Percentiles rank a stretch among this genome's conserved stretches.
These are phyloP conservation scores for Mycena epipterygia DNA, from an alignment of 768 basidiomycete genomes.

Conservation along the genomic window DNA sequence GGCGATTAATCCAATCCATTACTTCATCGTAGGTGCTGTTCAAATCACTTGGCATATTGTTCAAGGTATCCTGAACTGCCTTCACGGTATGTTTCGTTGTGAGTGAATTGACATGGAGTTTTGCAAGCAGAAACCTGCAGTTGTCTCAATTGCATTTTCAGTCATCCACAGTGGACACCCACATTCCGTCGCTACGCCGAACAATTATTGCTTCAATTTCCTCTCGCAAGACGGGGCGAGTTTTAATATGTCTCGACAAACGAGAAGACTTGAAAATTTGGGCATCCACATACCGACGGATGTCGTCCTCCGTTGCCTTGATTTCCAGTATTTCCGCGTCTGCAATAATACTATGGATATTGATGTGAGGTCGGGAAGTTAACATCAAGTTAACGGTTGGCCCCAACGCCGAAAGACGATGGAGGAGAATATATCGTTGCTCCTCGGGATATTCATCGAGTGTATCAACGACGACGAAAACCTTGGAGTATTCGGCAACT, in stretches of 20 bases:
- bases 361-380: slow-evolving; percentile 19
- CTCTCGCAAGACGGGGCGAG: background rate
- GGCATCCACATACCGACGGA: background rate
- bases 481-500: background rate
- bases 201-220: background rate
- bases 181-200: slow-evolving; percentile 1
- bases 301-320: background rate
- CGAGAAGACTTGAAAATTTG: too few species aligned
- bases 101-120: slow-evolving; percentile 7
- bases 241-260: background rate
- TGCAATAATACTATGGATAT: background rate
- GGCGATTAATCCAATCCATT: background rate
- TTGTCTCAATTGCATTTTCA: background rate
- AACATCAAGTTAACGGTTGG: slow-evolving; percentile 3
- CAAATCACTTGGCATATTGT: background rate
- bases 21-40: background rate
- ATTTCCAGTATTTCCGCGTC: background rate
- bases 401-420: background rate
- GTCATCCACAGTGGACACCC: background rate
- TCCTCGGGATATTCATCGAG: slow-evolving; percentile 22
- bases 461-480: slow-evolving; percentile 15
- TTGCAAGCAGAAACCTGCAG: background rate
- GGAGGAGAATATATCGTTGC: background rate
- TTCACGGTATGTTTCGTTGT: background rate
- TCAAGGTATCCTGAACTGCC: background rate